Conservation (phyloP, 164 flowering plant species). For the Santalum album region DNA sequence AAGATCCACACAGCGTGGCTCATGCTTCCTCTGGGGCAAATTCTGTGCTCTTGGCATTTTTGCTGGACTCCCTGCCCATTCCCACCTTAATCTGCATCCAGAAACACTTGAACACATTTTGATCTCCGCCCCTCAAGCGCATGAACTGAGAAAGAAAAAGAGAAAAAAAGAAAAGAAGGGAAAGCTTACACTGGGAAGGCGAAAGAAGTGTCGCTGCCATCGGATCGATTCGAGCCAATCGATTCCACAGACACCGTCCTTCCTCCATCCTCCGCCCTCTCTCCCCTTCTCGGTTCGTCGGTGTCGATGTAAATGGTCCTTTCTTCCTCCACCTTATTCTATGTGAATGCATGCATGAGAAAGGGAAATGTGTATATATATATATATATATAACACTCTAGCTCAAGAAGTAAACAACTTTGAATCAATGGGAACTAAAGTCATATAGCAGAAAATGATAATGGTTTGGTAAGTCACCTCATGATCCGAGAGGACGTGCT, state of each 20-base stretch:
- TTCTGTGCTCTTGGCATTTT: slow-evolving; percentile 31
- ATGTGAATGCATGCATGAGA: no score
- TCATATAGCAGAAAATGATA: no score
- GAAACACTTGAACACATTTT: no score
- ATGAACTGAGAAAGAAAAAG: not conserved
- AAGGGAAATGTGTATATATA: no score
- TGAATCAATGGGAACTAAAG: no score
- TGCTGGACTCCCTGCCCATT: slow-evolving; percentile 31
- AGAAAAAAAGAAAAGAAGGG: not conserved
- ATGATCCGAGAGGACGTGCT: no score
- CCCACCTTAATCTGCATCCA: slow-evolving; percentile 28
- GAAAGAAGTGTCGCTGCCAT: slow-evolving; percentile 40
- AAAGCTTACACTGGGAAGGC: slow-evolving; percentile 49
- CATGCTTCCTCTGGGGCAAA: slow-evolving; percentile 18
- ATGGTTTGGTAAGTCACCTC: no score
- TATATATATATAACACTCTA: no score
- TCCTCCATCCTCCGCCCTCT: slow-evolving; percentile 7
- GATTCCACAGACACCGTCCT: slow-evolving; percentile 18
- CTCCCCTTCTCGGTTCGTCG: slow-evolving; percentile 2
- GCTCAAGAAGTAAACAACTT: no score
- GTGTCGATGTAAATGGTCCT: slow-evolving; percentile 3
- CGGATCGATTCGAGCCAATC: slow-evolving; percentile 35
- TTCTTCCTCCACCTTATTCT: not conserved
- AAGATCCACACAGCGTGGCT: slow-evolving; percentile 9
- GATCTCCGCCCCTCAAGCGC: no score